phyloP scores from a whole-genome alignment of 2,329 filamentous ascomycete species.

The Falciphora oryzae region DNA sequence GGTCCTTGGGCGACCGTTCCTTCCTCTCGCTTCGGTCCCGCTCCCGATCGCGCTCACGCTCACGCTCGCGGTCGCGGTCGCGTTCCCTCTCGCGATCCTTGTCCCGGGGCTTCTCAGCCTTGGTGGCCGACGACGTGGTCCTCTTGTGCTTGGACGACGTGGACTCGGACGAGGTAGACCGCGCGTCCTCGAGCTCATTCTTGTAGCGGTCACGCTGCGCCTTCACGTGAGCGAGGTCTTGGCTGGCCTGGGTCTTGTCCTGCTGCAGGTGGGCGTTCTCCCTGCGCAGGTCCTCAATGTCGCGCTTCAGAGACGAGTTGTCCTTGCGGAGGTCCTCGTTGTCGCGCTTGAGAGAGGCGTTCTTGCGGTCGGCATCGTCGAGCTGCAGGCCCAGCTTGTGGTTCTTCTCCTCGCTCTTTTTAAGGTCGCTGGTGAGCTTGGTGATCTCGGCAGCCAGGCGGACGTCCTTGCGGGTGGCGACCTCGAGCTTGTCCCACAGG shows the following conservation, averaged over 20 bases:
- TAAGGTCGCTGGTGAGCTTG: background rate
- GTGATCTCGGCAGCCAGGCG: background rate
- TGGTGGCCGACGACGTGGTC: background rate
- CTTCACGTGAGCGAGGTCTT: background rate
- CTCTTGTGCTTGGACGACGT: background rate
- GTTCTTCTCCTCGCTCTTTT: background rate
- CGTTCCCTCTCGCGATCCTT: background rate
- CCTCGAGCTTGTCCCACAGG: slow-evolving; percentile 2
- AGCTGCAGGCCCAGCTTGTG: background rate
- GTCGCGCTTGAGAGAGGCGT: background rate
- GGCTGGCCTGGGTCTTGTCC: background rate
- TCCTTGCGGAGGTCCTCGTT: background rate
- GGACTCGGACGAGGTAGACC: background rate
- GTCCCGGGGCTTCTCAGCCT: background rate
- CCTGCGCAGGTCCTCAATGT: background rate
- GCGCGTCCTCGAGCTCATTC: background rate
- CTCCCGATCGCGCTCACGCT: background rate
- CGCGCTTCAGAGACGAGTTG: background rate
- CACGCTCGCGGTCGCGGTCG: background rate
- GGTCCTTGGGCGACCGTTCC: background rate
- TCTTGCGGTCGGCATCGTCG: background rate
- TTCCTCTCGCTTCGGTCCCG: background rate
- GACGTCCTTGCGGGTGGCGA: background rate
- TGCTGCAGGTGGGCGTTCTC: background rate
- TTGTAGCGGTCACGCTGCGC: background rate